Conservation (phyloP, 208 protist species). For the Trypanosoma scelopori region DNA sequence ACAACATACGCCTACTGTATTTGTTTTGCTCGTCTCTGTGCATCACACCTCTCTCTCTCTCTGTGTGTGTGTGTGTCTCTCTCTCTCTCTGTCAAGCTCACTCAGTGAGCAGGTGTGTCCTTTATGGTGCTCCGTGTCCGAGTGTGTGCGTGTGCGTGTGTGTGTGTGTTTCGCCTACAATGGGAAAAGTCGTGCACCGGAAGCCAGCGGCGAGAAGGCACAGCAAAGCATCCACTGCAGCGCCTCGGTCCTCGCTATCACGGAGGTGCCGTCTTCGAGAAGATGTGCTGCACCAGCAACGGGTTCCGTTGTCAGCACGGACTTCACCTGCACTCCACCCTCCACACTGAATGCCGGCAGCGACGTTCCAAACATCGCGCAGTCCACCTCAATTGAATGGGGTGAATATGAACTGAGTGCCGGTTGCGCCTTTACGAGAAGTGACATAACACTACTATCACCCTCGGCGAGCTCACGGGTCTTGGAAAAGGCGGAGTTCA, state of each 20-base stretch:
- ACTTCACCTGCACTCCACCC: conserved; percentile 56
- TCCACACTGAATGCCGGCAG: conserved; percentile 42
- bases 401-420: conserved; percentile 74
- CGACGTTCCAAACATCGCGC: conserved; percentile 31
- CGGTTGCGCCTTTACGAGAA: conserved; percentile 57
- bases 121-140: no score
- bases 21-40: not conserved
- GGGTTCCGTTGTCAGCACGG: conserved; percentile 46
- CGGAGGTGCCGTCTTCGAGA: conserved; percentile 61
- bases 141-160: not conserved
- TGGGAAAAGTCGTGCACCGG: conserved; percentile 50
- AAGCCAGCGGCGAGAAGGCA: conserved; percentile 76
- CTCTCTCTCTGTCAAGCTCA: not conserved
- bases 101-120: no score
- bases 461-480: conserved; percentile 65
- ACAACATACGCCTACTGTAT: not conserved
- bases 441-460: conserved; percentile 37
- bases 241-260: conserved; percentile 66
- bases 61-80: not conserved
- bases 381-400: conserved; percentile 69
- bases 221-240: conserved; percentile 80
- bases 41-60: not conserved
- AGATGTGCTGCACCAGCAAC: conserved; percentile 53
- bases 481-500: conserved; percentile 69
- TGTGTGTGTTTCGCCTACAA: conserved; percentile 32